These are phyloP conservation scores for Breviolum minutum DNA, from an alignment of 73 alveolate genomes.

Conservation along the genomic window DNA sequence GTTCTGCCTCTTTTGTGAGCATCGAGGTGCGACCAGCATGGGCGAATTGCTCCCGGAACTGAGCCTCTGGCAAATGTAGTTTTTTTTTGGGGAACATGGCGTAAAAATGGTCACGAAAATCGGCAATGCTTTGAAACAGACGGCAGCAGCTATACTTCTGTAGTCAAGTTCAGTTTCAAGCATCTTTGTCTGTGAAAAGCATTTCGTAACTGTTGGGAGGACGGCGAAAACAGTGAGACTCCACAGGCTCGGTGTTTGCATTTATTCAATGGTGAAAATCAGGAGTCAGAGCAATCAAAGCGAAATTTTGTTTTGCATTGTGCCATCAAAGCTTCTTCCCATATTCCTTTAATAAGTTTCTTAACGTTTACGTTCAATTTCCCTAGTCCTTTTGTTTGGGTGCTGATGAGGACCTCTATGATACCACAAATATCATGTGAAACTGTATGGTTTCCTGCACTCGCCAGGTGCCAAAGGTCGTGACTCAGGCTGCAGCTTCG, in stretches of 20 bases:
- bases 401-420: too few species aligned
- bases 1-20: constrained; percentile 51
- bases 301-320: too few species aligned
- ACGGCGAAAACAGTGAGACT: background rate
- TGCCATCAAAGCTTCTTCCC: too few species aligned
- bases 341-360: too few species aligned
- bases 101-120: background rate
- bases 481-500: background rate
- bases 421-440: too few species aligned
- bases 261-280: too few species aligned
- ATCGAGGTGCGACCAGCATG: background rate
- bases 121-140: background rate
- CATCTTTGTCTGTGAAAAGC: background rate
- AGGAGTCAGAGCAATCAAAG: too few species aligned
- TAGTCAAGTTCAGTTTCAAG: background rate
- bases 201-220: background rate
- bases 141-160: background rate
- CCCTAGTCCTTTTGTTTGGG: too few species aligned
- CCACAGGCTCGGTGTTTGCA: background rate
- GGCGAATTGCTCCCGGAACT: background rate
- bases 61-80: background rate
- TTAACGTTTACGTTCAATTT: too few species aligned
- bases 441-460: background rate
- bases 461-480: background rate
- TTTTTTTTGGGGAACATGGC: background rate